Evolutionary conservation across 2,329 filamentous ascomycete genomes (phyloP).

Genomic region (Botrytis paeoniae): DNA sequence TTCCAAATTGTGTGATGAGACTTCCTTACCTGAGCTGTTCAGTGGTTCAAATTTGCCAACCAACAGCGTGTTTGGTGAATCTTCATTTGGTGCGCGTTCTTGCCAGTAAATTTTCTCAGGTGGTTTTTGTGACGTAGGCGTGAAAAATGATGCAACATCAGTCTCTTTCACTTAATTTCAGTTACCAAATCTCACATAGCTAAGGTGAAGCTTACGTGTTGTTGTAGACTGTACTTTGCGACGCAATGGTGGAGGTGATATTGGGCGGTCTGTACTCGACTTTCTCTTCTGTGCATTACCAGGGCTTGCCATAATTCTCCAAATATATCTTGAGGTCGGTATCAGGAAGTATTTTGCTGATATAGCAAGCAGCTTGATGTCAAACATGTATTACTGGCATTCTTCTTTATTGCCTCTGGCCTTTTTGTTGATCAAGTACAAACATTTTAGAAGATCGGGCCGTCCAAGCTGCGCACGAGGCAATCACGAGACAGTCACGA

Average conservation of each 20-base stretch:
- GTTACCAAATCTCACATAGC: not conserved
- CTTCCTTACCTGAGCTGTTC: constrained; percentile 29
- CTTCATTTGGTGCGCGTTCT: constrained; percentile 55
- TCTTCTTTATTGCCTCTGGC: not conserved
- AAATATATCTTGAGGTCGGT: not conserved
- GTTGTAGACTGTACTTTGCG: constrained; percentile 39
- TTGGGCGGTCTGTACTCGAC: constrained; percentile 27
- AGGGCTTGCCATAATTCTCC: constrained; percentile 27
- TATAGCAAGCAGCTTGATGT: not conserved
- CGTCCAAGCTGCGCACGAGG: not conserved
- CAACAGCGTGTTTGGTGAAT: constrained; percentile 59
- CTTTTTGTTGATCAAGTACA: not conserved
- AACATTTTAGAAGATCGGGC: not conserved
- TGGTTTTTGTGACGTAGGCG: constrained; percentile 77
- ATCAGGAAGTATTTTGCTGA: not conserved
- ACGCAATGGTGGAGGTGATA: constrained; percentile 38
- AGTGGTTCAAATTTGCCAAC: constrained; percentile 67
- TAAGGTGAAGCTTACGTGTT: constrained; percentile 33
- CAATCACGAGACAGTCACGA: not conserved
- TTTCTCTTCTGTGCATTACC: constrained; percentile 32
- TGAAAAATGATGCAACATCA: constrained; percentile 83
- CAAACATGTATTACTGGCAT: not conserved
- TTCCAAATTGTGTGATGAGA: constrained; percentile 30
- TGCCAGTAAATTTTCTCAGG: constrained; percentile 73
- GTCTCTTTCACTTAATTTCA: constrained; percentile 49